Evolutionary conservation across 2,329 filamentous ascomycete genomes (phyloP), one percentile per base, ranked within the genome.

Genomic region (Fusarium sterilihyphosum): DNA sequence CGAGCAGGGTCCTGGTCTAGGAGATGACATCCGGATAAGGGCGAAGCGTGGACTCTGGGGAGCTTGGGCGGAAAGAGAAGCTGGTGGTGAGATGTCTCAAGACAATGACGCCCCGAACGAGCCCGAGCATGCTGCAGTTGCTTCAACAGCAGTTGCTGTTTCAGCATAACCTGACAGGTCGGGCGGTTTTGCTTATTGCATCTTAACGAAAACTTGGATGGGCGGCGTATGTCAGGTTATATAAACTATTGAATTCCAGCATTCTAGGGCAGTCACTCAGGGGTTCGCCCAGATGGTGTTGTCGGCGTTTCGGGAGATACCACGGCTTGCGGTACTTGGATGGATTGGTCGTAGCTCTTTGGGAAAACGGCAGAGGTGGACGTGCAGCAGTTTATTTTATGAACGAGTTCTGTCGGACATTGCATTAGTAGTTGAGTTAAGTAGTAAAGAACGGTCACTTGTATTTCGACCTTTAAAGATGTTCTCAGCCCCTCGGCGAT

Each of bases 41-140:
- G 95, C 93, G 67, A 99, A 99, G 89, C 90, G 94, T 77, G 96
- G 94, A n/a, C 91, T 99, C 6, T 99, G 96, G 96, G 96, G 96
- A 60, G 91, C 92, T 43, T 99, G 96, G 96, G 96, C 96, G 2
- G 96, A 98, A 86, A 86, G 88, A 43, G 90, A 92, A 81, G 90
- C 90, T 50, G 90, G 90, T 67, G 90, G 90, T 57, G 89, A 91
- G 81, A 90, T 90, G 63, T 88, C 87, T 18, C 82, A 85, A 67
- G 84, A 89, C 54, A 70, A 71, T 11, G 70, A 89, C 61, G 83
- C 87, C 68, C 47, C 86, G 17, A 69, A 65, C 14, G 73, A 73
- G 75, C 82, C 84, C 13, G 83, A 86, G 74, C 70, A 75, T 29
- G 79, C 80, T 29, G 80, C 81, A 22, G 71, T 78, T 50, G 78